These are phyloP conservation scores for Madurella fahalii DNA, from an alignment of 2,329 filamentous ascomycete species.

Conservation along the genomic window DNA sequence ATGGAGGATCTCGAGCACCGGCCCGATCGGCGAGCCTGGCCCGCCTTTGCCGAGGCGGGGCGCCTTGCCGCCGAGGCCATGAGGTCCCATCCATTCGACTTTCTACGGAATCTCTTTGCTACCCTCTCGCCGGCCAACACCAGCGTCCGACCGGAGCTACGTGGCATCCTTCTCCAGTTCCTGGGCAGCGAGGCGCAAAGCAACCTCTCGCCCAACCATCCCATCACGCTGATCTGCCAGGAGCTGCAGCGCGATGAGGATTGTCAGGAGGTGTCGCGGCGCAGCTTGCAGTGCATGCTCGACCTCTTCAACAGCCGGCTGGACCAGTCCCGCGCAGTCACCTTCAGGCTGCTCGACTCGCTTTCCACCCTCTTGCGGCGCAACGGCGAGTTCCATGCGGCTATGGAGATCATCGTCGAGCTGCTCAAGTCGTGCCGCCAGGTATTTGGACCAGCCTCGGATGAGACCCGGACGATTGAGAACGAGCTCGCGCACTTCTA, in stretches of 20 bases:
- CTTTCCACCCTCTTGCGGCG: slow-evolving; percentile 25
- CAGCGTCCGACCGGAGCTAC: slow-evolving; percentile 25
- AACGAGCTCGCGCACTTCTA: slow-evolving; percentile 27
- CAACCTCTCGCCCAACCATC: slow-evolving; percentile 22
- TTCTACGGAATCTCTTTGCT: slow-evolving; percentile 26
- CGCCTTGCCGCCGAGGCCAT: slow-evolving; percentile 22
- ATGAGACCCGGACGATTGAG: slow-evolving; percentile 22
- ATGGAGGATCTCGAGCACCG: slow-evolving; percentile 12
- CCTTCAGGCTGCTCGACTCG: slow-evolving; percentile 27
- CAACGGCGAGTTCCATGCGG: slow-evolving; percentile 25
- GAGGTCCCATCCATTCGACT: slow-evolving; percentile 26
- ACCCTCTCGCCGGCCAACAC: slow-evolving; percentile 26
- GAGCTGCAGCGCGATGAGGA: slow-evolving; percentile 22
- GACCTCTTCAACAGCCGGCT: slow-evolving; percentile 26
- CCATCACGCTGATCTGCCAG: slow-evolving; percentile 25
- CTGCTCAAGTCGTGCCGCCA: slow-evolving; percentile 22
- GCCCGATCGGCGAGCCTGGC: slow-evolving; percentile 21
- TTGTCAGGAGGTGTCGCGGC: slow-evolving; percentile 26
- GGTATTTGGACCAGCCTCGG: slow-evolving; percentile 21
- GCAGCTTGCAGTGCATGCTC: slow-evolving; percentile 27
- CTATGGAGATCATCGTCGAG: slow-evolving; percentile 23
- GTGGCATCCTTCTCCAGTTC: slow-evolving; percentile 23
- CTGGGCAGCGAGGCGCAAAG: slow-evolving; percentile 23
- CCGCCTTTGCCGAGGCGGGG: slow-evolving; percentile 23
- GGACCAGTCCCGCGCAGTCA: slow-evolving; percentile 22